Evolutionary conservation across 108 stramenopile species (phyloP), one percentile per base, ranked within the genome.

Genomic region (Stephanodiscus minutulus): DNA sequence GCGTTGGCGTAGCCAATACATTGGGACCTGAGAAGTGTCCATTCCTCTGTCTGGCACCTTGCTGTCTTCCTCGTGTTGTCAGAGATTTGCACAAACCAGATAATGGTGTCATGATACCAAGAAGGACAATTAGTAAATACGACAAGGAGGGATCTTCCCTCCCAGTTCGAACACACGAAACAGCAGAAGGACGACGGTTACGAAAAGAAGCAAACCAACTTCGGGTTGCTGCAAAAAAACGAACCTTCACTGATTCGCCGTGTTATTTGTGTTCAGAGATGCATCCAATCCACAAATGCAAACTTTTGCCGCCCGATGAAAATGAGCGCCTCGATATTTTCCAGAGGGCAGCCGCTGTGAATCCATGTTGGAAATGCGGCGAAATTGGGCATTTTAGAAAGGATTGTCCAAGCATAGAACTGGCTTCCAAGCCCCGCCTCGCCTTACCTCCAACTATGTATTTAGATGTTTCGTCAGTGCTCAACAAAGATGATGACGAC

Each of bases 281-380:
- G 35, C 69, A 73, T 39, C 85, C 68, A 20, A 18, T 84, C 22
- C 61, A 74, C 22, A 65, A 72, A 24, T 86, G 85, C 55, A 56
- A 71, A 11, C 24, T 77, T 11, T 48, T 85, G 11, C 74, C 81
- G 1, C 20, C 64, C 1, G 70, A 78, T 47, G 65, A 62, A 8
- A 50, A 75, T 39, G 61, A 72, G 52, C 61, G 66, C 37, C 20
- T 59, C 22, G 60, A 81, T 43, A 60, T 72, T 53, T 61, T 71
- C 28, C 41, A 67, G 41, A 52, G 64, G 53, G 70, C 84, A 21
- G 61, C 61, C 17, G 65, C 60, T 12, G 39, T 54, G 2, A 61
- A 68, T 31, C 88, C 88, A 25, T 89, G 88, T 64, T 87, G 88
- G 88, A 85, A 79, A 46, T 89, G 88, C 27, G 71, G 86, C 7